phyloP scores from a whole-genome alignment of 371 early-diverging fungal genomes.

The Syncephalastrum contaminatum region DNA sequence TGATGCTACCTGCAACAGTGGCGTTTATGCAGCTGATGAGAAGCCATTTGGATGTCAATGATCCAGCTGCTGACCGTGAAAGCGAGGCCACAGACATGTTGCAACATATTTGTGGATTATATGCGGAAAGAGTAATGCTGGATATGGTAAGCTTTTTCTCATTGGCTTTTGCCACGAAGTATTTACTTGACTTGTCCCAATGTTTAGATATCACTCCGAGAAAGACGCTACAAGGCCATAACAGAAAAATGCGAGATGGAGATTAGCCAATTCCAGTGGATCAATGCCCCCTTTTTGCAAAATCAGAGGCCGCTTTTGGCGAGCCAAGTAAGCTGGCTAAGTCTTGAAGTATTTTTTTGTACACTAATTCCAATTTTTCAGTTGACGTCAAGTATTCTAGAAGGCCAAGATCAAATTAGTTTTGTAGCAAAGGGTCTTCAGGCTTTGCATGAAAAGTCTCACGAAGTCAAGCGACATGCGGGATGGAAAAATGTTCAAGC shows the following conservation, averaged over 20 bases:
- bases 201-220: neutral
- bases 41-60: too few species aligned
- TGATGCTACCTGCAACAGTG: too few species aligned
- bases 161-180: too few species aligned
- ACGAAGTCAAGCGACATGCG: too few species aligned
- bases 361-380: neutral
- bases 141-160: slow-evolving; percentile 1
- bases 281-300: slow-evolving; percentile 20
- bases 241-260: slow-evolving; percentile 5
- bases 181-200: neutral
- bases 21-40: too few species aligned
- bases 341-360: neutral
- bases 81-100: neutral
- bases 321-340: slow-evolving; percentile 7
- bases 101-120: neutral
- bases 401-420: slow-evolving; percentile 9
- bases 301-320: slow-evolving; percentile 14
- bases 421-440: slow-evolving; percentile 4
- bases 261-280: slow-evolving; percentile 23
- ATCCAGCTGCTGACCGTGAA: too few species aligned
- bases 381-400: slow-evolving; percentile 10
- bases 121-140: neutral
- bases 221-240: slow-evolving; percentile 1
- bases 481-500: neutral
- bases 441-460: neutral